A percentile compares a stretch with the other conserved stretches of the same genome.
Conservation (phyloP, 2,329 filamentous ascomycete species). For the Talaromyces sp. region DNA sequence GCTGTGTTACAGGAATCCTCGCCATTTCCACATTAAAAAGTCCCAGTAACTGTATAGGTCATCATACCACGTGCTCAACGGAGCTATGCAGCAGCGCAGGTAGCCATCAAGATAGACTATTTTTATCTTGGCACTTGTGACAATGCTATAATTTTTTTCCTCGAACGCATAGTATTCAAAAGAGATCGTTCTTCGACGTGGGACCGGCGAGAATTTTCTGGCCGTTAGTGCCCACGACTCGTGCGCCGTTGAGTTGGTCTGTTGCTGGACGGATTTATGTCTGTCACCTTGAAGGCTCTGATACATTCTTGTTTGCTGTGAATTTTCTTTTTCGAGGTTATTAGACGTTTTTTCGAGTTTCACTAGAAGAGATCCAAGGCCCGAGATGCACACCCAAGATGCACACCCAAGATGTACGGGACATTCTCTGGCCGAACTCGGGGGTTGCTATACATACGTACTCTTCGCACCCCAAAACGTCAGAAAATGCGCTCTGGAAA, state of each 20-base stretch:
- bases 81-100: slow-evolving; percentile 16
- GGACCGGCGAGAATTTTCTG: slow-evolving; percentile 44
- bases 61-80: slow-evolving; percentile 43
- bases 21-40: neutral
- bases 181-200: slow-evolving; percentile 37
- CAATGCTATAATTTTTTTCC: slow-evolving; percentile 48
- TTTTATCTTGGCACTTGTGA: slow-evolving; percentile 50
- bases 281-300: slow-evolving; percentile 64
- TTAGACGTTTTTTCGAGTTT: no score
- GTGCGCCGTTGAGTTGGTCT: slow-evolving; percentile 56
- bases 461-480: no score
- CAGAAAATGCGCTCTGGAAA: no score
- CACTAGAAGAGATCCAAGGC: no score
- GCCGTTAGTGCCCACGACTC: slow-evolving; percentile 55
- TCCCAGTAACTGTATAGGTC: slow-evolving; percentile 30
- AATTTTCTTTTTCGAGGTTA: no score
- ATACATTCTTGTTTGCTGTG: slow-evolving; percentile 27
- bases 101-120: slow-evolving; percentile 54
- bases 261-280: slow-evolving; percentile 55
- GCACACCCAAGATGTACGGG: no score
- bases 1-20: neutral
- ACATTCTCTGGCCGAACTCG: no score
- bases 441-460: no score
- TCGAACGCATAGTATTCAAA: slow-evolving; percentile 51
- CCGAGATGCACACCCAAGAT: no score